Conservation (phyloP, 805 yeast species). For the Wickerhamomyces chaumierensis region DNA sequence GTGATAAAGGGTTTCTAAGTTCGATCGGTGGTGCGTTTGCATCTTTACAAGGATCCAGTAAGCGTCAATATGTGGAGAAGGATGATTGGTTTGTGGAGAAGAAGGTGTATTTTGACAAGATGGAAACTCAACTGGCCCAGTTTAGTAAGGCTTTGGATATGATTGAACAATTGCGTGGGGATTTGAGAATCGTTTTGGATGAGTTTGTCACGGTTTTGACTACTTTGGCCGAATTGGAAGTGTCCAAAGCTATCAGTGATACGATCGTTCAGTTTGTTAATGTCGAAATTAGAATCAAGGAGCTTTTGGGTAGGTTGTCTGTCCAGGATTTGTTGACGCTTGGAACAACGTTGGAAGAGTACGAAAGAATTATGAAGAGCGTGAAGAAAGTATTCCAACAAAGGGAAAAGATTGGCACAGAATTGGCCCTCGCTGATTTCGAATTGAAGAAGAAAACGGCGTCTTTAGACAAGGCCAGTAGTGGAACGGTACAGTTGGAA, state of each 20-base stretch:
- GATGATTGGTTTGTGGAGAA: slow-evolving; percentile 70
- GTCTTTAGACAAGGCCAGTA: slow-evolving; percentile 32
- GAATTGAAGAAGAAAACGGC: slow-evolving; percentile 37
- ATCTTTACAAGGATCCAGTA: slow-evolving; percentile 19
- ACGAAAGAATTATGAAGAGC: slow-evolving; percentile 66
- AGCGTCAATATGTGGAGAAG: slow-evolving; percentile 61
- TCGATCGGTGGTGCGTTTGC: slow-evolving; percentile 59
- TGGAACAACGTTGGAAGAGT: slow-evolving; percentile 83
- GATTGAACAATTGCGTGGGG: slow-evolving; percentile 66
- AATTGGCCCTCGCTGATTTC: slow-evolving; percentile 35
- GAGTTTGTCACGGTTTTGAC: slow-evolving; percentile 51
- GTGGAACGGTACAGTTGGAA: slow-evolving; percentile 48
- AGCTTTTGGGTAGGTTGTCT: slow-evolving; percentile 65
- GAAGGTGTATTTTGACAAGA: slow-evolving; percentile 52
- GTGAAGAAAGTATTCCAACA: slow-evolving; percentile 65
- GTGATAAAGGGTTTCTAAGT: slow-evolving; percentile 49
- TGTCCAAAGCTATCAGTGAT: slow-evolving; percentile 53
- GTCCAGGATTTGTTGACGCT: slow-evolving; percentile 79
- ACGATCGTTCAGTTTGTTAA: slow-evolving; percentile 61
- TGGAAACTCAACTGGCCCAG: slow-evolving; percentile 63
- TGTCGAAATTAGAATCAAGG: slow-evolving; percentile 59
- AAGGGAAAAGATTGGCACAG: slow-evolving; percentile 45
- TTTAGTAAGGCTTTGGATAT: slow-evolving; percentile 63
- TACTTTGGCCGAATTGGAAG: slow-evolving; percentile 62
- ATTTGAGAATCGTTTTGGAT: slow-evolving; percentile 53